These are phyloP conservation scores for Lentinula detonsa DNA, from an alignment of 768 basidiomycete species.

Conservation along the genomic window DNA sequence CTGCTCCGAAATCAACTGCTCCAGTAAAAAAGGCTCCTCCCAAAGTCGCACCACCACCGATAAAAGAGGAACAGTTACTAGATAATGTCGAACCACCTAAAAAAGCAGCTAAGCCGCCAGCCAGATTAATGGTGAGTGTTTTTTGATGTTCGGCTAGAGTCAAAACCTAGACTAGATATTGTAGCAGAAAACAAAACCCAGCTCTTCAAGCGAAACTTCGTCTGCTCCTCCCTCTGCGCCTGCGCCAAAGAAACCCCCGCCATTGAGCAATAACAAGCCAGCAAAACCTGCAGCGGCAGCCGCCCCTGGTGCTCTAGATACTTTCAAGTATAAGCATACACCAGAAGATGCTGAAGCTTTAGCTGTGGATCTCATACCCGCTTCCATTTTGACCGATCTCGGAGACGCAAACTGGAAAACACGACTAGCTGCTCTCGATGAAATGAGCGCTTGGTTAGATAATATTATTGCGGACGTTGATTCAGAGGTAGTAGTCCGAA, in stretches of 20 bases:
- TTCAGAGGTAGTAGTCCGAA: conserved; percentile 82
- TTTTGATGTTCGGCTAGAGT: neutral
- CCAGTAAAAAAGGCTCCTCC: conserved; percentile 23
- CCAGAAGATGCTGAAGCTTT: conserved; percentile 89
- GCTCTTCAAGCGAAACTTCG: conserved; percentile 15
- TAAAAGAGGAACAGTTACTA: conserved; percentile 15
- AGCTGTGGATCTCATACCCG: conserved; percentile 67
- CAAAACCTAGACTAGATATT: neutral
- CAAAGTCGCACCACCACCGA: conserved; percentile 9
- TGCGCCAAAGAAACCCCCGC: conserved; percentile 37
- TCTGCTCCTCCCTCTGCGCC: conserved; percentile 27
- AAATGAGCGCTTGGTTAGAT: conserved; percentile 80
- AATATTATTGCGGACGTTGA: conserved; percentile 61
- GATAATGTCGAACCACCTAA: conserved; percentile 20
- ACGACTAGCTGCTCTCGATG: conserved; percentile 81
- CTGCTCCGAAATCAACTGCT: conserved; percentile 26
- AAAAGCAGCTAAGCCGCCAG: conserved; percentile 38
- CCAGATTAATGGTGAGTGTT: conserved; percentile 2
- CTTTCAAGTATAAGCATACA: conserved; percentile 86
- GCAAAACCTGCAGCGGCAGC: conserved; percentile 44
- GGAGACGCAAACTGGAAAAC: conserved; percentile 94
- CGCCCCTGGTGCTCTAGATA: conserved; percentile 57
- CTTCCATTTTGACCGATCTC: conserved; percentile 62
- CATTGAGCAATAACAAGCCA: conserved; percentile 29
- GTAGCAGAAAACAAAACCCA: conserved; percentile 47